phyloP scores from a whole-genome alignment of 2,329 filamentous ascomycete genomes.

The Neonectria ditissima region DNA sequence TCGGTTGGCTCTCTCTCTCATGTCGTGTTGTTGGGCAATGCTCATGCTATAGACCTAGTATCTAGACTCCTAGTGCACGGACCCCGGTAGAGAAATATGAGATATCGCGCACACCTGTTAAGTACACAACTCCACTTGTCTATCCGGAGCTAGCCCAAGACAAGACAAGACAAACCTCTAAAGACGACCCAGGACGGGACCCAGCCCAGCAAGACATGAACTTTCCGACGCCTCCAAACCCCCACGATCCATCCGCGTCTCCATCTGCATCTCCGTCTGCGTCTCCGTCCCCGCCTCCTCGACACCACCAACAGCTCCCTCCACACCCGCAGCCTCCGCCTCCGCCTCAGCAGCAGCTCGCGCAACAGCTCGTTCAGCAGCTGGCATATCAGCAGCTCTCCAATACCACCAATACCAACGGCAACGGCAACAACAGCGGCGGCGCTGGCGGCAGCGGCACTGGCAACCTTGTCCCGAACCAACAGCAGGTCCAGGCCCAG shows the following conservation, averaged over 20 bases:
- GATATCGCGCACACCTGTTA: constrained; percentile 32
- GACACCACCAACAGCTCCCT: constrained; percentile 45
- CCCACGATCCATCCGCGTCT: constrained; percentile 42
- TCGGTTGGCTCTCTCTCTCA: no score
- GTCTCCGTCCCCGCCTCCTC: constrained; percentile 35
- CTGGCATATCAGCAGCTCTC: constrained; percentile 24
- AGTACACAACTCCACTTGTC: constrained; percentile 31
- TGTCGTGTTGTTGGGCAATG: not conserved
- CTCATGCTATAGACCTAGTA: not conserved
- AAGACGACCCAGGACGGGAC: constrained; percentile 35
- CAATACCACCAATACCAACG: constrained; percentile 21
- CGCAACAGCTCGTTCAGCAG: constrained; percentile 24
- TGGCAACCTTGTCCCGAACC: constrained; percentile 11
- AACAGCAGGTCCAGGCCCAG: constrained; percentile 35
- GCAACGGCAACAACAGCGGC: constrained; percentile 30
- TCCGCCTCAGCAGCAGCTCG: constrained; percentile 32
- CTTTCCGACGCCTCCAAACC: constrained; percentile 47
- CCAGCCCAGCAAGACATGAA: constrained; percentile 47
- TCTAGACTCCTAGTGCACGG: constrained; percentile 1
- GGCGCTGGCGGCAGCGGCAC: constrained; percentile 2
- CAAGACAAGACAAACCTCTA: constrained; percentile 43
- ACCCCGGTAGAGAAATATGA: constrained; percentile 37
- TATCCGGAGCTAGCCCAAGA: constrained; percentile 43
- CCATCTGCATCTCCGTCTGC: constrained; percentile 37
- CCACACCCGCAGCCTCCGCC: constrained; percentile 17